Conservation (phyloP, 1,139 yeast genomes). For the Debaryomycetaceae sp. region DNA sequence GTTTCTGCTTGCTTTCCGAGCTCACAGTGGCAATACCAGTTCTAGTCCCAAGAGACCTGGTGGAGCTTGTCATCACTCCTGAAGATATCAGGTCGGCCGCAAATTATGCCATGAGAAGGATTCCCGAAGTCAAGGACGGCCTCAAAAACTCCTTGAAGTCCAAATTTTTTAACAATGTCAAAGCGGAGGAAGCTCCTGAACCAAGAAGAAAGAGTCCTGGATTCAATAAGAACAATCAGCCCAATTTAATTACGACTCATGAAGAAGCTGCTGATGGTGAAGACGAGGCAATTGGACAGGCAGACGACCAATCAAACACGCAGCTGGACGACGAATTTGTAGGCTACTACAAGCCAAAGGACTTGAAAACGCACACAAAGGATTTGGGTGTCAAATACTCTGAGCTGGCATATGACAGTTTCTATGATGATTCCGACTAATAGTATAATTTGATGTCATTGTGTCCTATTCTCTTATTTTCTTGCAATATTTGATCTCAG, state of each 20-base stretch:
- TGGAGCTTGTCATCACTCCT: slow-evolving; percentile 21
- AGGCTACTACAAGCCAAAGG: background rate
- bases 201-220: background rate
- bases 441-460: too few species aligned
- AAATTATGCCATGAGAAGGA: slow-evolving; percentile 16
- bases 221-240: background rate
- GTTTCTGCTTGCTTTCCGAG: background rate
- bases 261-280: slow-evolving; percentile 3
- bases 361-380: background rate
- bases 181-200: background rate
- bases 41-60: slow-evolving; percentile 11
- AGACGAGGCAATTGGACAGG: slow-evolving; percentile 2
- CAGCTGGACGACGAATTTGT: background rate
- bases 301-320: slow-evolving; percentile 2
- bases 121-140: slow-evolving; percentile 17
- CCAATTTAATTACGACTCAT: background rate
- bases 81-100: slow-evolving; percentile 23
- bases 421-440: background rate
- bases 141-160: slow-evolving; percentile 39
- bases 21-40: background rate
- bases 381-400: slow-evolving; percentile 1
- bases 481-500: too few species aligned
- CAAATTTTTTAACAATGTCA: slow-evolving; percentile 5
- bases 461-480: too few species aligned
- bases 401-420: background rate